Conservation (phyloP, 208 protist genomes). For the Borovskyia barvae region DNA sequence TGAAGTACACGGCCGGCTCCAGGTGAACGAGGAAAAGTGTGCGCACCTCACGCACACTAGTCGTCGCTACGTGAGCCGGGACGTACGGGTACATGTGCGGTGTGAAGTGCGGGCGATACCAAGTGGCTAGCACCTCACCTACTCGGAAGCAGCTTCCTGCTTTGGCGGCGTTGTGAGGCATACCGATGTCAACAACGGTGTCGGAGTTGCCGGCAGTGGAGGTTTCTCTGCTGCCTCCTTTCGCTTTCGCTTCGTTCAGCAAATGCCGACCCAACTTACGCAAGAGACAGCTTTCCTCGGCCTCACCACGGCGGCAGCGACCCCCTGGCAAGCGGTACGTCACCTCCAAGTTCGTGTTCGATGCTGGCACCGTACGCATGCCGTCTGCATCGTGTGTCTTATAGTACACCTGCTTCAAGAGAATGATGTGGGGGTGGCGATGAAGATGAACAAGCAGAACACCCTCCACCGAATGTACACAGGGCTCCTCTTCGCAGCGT, state of each 20-base stretch:
- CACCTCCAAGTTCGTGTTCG: slow-evolving; percentile 36
- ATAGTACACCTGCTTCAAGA: slow-evolving; percentile 58
- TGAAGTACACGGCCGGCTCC: slow-evolving; percentile 69
- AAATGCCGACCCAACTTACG: slow-evolving; percentile 75
- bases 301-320: slow-evolving; percentile 66
- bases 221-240: neutral
- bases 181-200: slow-evolving; percentile 47
- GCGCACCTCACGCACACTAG: slow-evolving; percentile 77
- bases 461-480: slow-evolving; percentile 86
- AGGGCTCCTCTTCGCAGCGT: slow-evolving; percentile 79
- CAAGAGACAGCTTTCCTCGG: slow-evolving; percentile 66
- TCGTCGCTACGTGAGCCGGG: slow-evolving; percentile 80
- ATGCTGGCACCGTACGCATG: slow-evolving; percentile 28
- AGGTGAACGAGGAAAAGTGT: slow-evolving; percentile 86
- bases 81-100: slow-evolving; percentile 93
- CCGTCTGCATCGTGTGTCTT: slow-evolving; percentile 19
- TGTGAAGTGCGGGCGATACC: slow-evolving; percentile 85
- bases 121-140: slow-evolving; percentile 72
- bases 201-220: slow-evolving; percentile 18
- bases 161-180: slow-evolving; percentile 24
- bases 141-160: slow-evolving; percentile 60
- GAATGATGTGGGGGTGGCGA: slow-evolving; percentile 89
- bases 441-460: slow-evolving; percentile 92
- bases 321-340: slow-evolving; percentile 76
- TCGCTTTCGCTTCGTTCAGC: slow-evolving; percentile 57